Conservation (phyloP, 208 protist genomes). For the Novymonas esmeraldas region DNA sequence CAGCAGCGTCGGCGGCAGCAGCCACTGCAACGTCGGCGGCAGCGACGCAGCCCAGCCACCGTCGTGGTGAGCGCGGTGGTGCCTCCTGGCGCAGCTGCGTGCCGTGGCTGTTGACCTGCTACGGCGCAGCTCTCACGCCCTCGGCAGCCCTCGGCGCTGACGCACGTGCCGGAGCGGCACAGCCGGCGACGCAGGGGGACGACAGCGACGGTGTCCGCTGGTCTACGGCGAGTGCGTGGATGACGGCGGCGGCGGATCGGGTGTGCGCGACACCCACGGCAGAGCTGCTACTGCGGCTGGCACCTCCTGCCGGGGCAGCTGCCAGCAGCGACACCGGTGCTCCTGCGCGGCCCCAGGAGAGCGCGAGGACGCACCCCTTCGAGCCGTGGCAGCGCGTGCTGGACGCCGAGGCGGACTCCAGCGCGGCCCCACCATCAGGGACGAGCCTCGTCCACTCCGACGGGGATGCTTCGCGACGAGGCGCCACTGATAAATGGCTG, state of each 20-base stretch:
- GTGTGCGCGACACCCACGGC: slow-evolving; percentile 28
- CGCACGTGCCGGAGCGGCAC: not conserved
- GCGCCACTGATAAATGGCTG: not conserved
- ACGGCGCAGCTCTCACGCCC: not conserved
- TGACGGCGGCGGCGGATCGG: slow-evolving; percentile 34
- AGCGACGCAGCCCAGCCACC: not conserved
- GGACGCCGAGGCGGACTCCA: slow-evolving; percentile 3
- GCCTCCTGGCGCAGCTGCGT: slow-evolving; percentile 25
- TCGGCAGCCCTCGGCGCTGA: not conserved
- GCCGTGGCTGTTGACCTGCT: slow-evolving; percentile 33
- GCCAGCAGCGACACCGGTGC: not conserved
- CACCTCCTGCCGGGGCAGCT: not conserved
- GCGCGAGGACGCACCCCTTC: slow-evolving; percentile 1
- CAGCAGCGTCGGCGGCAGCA: slow-evolving; percentile 3
- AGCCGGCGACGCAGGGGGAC: not conserved
- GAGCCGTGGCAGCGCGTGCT: slow-evolving; percentile 24
- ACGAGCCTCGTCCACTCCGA: not conserved
- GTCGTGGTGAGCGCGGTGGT: not conserved
- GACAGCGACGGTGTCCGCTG: not conserved
- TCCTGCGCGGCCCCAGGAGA: not conserved
- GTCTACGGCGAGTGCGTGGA: slow-evolving; percentile 29
- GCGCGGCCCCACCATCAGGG: not conserved
- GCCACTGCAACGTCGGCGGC: not conserved
- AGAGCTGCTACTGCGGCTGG: slow-evolving; percentile 16
- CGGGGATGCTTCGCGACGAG: not conserved